A percentile compares a stretch with the other conserved stretches of the same genome.
Evolutionary conservation across 345 rosid species (phyloP).

Genomic region (Brassica napus): DNA sequence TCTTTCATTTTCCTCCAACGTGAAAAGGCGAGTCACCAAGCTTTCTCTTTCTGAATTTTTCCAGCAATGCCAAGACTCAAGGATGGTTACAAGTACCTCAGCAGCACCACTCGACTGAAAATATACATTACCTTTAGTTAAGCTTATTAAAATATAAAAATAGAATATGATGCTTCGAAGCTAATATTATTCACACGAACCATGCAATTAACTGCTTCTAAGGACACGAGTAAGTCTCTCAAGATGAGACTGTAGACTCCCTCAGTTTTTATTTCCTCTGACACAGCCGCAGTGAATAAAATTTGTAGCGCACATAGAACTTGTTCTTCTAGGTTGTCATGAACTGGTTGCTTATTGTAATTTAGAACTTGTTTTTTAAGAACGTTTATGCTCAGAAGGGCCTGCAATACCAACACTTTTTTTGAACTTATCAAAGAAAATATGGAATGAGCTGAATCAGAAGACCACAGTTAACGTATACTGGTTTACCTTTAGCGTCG

Average conservation of each 20-base stretch:
- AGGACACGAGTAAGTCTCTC: neutral
- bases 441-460: neutral
- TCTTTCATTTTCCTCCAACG: neutral
- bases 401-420: neutral
- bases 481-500: neutral
- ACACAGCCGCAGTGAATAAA: neutral
- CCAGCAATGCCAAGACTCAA: neutral
- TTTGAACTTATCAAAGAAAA: neutral
- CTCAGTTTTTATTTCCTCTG: neutral
- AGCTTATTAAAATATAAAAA: neutral
- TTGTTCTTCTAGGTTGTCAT: neutral
- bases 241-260: neutral
- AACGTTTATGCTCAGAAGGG: constrained; percentile 16
- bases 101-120: neutral
- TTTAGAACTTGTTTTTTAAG: neutral
- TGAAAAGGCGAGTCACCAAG: neutral
- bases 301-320: neutral
- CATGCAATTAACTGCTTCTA: neutral
- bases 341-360: neutral
- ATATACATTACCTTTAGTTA: neutral
- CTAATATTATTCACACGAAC: neutral
- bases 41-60: neutral
- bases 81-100: neutral
- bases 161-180: neutral
- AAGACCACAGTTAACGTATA: neutral